phyloP scores from a whole-genome alignment of 352 stramenopile species.

The Blastocystis hominis region DNA sequence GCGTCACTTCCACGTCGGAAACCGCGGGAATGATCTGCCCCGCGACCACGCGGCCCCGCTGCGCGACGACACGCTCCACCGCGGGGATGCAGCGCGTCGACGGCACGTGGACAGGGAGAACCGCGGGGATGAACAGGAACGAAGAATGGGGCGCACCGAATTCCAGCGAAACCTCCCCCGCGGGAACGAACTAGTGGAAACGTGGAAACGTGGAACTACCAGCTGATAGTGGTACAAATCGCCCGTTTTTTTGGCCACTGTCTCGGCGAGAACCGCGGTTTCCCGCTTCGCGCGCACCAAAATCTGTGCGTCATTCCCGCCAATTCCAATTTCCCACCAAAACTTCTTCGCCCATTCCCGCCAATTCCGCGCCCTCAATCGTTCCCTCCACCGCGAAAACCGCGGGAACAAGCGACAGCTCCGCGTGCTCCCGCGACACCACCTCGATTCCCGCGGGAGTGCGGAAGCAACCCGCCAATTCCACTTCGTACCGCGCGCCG shows the following conservation, averaged over 20 bases:
- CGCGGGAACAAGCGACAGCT: not conserved
- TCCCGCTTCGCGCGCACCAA: not conserved
- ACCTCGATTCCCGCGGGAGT: not conserved
- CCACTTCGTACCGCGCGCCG: not conserved
- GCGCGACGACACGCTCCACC: not conserved
- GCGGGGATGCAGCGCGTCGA: not conserved
- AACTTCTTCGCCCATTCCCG: not conserved
- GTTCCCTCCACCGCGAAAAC: not conserved
- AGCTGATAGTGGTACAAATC: not conserved
- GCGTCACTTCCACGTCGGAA: not conserved
- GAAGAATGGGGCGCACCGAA: not conserved
- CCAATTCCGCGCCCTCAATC: not conserved
- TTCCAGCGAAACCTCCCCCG: not conserved
- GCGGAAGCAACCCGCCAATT: not conserved
- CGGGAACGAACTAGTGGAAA: not conserved
- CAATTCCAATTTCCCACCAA: not conserved
- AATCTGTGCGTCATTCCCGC: not conserved
- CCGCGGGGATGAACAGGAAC: not conserved
- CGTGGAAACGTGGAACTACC: not conserved
- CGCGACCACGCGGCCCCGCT: conserved; percentile 3
- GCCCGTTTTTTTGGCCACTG: not conserved
- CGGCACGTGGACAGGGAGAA: not conserved
- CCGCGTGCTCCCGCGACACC: not conserved
- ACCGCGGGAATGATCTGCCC: conserved; percentile 35
- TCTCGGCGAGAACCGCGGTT: not conserved